A percentile compares a stretch with the other conserved stretches of the same genome.
Evolutionary conservation across 352 stramenopile species (phyloP).

Genomic region (Pythium oligandrum): DNA sequence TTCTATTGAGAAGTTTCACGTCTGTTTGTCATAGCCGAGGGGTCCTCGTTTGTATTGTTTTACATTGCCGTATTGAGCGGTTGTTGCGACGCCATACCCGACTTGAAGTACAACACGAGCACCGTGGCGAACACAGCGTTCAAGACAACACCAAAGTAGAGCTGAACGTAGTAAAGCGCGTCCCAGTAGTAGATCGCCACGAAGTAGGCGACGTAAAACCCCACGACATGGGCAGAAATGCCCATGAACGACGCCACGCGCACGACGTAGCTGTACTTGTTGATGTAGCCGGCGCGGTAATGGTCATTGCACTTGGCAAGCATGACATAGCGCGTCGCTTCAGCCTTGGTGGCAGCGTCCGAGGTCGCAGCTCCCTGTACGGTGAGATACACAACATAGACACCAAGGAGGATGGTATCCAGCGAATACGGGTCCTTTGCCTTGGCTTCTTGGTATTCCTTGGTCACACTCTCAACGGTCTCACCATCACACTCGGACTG

Average conservation of each 20-base stretch:
- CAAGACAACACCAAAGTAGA: constrained; percentile 67
- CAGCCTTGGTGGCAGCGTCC: constrained; percentile 52
- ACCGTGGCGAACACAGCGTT: constrained; percentile 52
- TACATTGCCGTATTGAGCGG: constrained; percentile 21
- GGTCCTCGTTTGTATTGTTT: neutral
- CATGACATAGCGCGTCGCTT: constrained; percentile 45
- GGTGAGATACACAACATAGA: constrained; percentile 75
- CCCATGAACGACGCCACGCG: constrained; percentile 77
- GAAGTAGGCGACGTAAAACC: constrained; percentile 68
- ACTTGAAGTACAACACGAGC: constrained; percentile 56
- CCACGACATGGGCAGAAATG: constrained; percentile 72
- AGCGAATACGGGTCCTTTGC: constrained; percentile 56
- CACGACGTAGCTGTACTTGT: constrained; percentile 51
- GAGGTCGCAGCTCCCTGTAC: constrained; percentile 65
- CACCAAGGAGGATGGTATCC: constrained; percentile 65
- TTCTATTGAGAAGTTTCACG: constrained; percentile 8
- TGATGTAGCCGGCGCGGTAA: constrained; percentile 56
- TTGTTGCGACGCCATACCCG: constrained; percentile 42
- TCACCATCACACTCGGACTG: constrained; percentile 77
- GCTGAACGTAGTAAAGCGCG: constrained; percentile 66
- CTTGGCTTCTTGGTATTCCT: constrained; percentile 61
- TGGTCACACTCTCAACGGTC: constrained; percentile 69
- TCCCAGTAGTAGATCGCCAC: constrained; percentile 72
- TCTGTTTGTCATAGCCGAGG: too few species aligned
- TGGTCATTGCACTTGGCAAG: constrained; percentile 60